These are phyloP conservation scores for Candida ortonii DNA, from an alignment of 805 yeast genomes.

Conservation along the genomic window DNA sequence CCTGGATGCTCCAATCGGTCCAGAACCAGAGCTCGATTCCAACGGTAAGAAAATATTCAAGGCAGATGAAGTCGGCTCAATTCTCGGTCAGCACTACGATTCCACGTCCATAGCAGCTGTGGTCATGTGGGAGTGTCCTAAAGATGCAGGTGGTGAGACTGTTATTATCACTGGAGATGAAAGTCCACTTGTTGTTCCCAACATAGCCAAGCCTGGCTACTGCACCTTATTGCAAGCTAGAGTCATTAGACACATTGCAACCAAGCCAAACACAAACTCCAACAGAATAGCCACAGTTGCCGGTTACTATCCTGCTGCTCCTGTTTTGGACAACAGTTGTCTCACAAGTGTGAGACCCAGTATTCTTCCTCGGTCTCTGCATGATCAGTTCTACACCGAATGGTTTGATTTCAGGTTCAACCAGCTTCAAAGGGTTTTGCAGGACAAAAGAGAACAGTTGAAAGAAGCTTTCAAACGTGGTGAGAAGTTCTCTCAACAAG, in stretches of 20 bases:
- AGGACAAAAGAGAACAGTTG: constrained; percentile 19
- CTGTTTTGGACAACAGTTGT: constrained; percentile 33
- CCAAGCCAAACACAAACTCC: constrained; percentile 39
- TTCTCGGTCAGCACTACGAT: constrained; percentile 48
- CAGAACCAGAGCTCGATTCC: constrained; percentile 14
- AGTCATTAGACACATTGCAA: constrained; percentile 45
- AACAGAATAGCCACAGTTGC: constrained; percentile 36
- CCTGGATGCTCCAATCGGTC: constrained; percentile 19
- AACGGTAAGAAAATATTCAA: constrained; percentile 11
- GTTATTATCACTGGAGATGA: constrained; percentile 45
- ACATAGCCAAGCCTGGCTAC: constrained; percentile 45
- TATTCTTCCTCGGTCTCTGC: constrained; percentile 33
- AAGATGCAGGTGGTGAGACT: constrained; percentile 50
- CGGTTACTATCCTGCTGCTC: constrained; percentile 30
- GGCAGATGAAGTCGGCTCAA: constrained; percentile 40
- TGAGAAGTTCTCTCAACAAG: constrained; percentile 30
- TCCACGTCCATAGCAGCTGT: constrained; percentile 49
- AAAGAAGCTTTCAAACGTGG: constrained; percentile 19
- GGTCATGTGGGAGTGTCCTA: constrained; percentile 46
- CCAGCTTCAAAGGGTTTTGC: constrained; percentile 29
- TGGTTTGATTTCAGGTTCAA: constrained; percentile 35
- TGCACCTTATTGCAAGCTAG: constrained; percentile 48
- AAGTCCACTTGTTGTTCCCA: constrained; percentile 22
- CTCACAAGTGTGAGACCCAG: constrained; percentile 36
- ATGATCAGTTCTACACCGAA: constrained; percentile 34